Evolutionary conservation across 228 moss, liverwort and hornwort genomes (phyloP).

Genomic region (Sphagnum magellanicum): DNA sequence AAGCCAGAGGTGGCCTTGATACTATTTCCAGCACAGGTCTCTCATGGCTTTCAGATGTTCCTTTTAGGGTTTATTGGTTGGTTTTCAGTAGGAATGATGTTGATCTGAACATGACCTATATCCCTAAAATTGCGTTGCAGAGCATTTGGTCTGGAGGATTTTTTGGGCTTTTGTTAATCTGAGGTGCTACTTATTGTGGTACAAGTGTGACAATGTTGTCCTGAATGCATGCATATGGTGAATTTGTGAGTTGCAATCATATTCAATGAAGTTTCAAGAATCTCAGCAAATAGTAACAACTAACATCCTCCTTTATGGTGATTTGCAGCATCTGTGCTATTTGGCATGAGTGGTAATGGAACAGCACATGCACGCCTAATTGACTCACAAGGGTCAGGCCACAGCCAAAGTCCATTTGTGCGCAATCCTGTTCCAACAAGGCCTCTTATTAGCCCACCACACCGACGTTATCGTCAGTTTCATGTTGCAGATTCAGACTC

Average conservation of each 20-base stretch:
- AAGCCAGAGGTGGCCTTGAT: constrained; percentile 36
- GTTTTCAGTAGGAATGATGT: not conserved
- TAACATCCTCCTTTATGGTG: not conserved
- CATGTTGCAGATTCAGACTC: constrained; percentile 49
- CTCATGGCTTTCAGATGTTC: not conserved
- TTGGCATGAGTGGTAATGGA: constrained; percentile 4
- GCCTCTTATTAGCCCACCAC: constrained; percentile 9
- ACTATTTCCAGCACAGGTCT: not conserved
- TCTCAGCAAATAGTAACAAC: not conserved
- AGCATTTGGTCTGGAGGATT: not conserved
- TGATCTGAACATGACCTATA: not conserved
- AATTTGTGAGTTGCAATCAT: no score
- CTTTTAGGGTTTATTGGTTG: not conserved
- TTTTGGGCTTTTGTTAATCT: not conserved
- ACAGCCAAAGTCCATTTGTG: not conserved
- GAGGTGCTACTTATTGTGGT: not conserved
- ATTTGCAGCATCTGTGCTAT: constrained; percentile 4
- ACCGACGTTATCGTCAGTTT: constrained; percentile 25
- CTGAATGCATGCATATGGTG: no score
- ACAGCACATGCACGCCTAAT: constrained; percentile 2
- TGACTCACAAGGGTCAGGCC: not conserved
- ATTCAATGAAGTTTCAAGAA: no score
- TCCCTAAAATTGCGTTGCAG: not conserved
- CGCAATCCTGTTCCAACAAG: constrained; percentile 2
- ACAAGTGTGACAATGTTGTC: no score